phyloP scores from a whole-genome alignment of 2,329 filamentous ascomycete species.

The Ceratocystiopsis sp. region DNA sequence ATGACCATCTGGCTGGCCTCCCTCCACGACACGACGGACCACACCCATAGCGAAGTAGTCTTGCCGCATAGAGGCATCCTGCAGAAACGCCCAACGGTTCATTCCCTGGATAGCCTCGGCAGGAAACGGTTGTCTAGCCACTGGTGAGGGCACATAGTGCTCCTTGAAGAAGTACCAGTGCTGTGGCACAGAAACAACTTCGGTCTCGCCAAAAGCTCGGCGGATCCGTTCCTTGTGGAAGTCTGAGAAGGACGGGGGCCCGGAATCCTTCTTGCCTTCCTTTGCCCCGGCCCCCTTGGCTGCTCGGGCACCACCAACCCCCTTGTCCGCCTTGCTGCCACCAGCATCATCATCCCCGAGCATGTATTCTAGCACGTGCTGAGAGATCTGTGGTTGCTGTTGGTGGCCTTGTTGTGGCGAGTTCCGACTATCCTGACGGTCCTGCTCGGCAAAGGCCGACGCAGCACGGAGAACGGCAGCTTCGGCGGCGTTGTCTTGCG shows the following conservation, averaged over 20 bases:
- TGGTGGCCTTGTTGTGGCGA: neutral
- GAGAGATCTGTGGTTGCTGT: no score
- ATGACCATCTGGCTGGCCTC: no score
- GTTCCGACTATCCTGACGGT: conserved; percentile 1
- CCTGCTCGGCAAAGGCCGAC: conserved; percentile 16
- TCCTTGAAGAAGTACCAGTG: conserved; percentile 35
- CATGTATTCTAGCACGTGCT: no score
- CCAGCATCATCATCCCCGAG: no score
- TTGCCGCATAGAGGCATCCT: conserved; percentile 31
- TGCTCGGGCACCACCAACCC: no score
- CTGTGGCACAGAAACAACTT: conserved; percentile 19
- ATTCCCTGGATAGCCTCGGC: conserved; percentile 11
- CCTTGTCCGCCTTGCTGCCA: no score
- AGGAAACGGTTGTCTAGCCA: conserved; percentile 19
- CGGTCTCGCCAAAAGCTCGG: conserved; percentile 32
- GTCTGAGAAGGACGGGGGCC: no score
- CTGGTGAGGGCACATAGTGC: conserved; percentile 11
- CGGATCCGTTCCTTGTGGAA: conserved; percentile 22
- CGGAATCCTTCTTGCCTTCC: no score
- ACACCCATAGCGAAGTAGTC: conserved; percentile 47
- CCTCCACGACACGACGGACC: conserved; percentile 32
- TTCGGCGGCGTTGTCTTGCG: conserved; percentile 40
- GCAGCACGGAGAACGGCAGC: conserved; percentile 32
- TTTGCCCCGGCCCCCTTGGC: no score
- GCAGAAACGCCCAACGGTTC: conserved; percentile 30